Base-by-base conservation (phyloP, 176 grass and related monocot species). In the Zoysia pacifica region DNA sequence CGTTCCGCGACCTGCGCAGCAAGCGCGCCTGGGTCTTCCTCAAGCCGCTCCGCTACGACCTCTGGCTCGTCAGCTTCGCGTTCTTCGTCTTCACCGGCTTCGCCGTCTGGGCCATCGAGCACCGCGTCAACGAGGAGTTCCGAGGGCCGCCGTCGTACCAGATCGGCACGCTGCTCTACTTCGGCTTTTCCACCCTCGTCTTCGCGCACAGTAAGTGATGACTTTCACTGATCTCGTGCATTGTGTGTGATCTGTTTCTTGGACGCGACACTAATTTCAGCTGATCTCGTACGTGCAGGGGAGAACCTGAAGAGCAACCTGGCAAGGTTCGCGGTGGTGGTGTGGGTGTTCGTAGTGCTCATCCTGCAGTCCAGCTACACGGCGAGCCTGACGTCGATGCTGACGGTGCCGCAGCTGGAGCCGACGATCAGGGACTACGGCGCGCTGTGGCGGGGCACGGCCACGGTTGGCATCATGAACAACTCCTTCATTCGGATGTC, bases 301-400 rank as follows among this genome's bases (percentile, higher is more conserved):
- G 87, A 90, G 88, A 49, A 37, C 20, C 56, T 93, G 9, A 52
- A 40, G 55, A 96, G 76, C 82, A 96, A 96, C 73, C 76, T 96
- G 35, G 84, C 90, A 16, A 46, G 89, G 81, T 49, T 90, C 60
- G 82, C 54, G 9, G 78, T 93, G 69, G 79, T 93, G 2, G 78
- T 96, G 1, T 96, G 93, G 93, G 62, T 88, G 46, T 93, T 96
- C 53, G 90, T 96, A 48, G 93, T 96, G 20, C 87, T 96, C 59
- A 90, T 96, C 56, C 65, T 96, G 74, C 85, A 88, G 78, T 84
- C 90, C 5, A 96, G 93, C 84, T 96, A 96, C 79, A 96, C 87
- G 15, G 93, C 93, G 2, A 96, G 90, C 82, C 83, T 96, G 85
- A 93, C 87, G 40, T 96, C 93, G 1, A 92, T 85, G 82, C 90